A percentile compares a stretch with the other conserved stretches of the same genome.
Evolutionary conservation across 257 asterid species (phyloP).

Genomic region (Primulina eburnea): DNA sequence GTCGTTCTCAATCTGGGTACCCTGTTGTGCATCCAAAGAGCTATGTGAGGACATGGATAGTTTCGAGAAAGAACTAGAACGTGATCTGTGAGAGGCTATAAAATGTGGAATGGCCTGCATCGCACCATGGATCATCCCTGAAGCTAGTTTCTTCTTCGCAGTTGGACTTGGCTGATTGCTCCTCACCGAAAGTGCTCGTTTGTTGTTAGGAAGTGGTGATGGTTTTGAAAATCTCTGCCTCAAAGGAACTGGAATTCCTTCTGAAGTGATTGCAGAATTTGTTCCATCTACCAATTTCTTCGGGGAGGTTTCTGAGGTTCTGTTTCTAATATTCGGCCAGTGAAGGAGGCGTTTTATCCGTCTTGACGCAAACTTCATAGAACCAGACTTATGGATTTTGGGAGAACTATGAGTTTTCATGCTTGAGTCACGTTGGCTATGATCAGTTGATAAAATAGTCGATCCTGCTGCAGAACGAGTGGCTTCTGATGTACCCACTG

Average conservation of each 20-base stretch:
- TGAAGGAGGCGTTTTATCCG: slow-evolving; percentile 44
- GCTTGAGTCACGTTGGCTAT: slow-evolving; percentile 35
- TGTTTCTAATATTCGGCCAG: slow-evolving; percentile 34
- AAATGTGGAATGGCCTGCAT: neutral
- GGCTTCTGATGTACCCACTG: slow-evolving; percentile 34
- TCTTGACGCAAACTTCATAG: slow-evolving; percentile 35
- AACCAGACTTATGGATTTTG: slow-evolving; percentile 22
- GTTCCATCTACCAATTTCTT: slow-evolving; percentile 32
- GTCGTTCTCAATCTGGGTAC: neutral
- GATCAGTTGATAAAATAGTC: slow-evolving; percentile 34
- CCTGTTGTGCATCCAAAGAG: neutral
- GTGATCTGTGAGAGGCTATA: neutral
- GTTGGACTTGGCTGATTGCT: slow-evolving; percentile 45
- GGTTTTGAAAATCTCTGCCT: slow-evolving; percentile 42
- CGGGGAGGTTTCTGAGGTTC: slow-evolving; percentile 5
- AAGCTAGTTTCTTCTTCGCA: slow-evolving; percentile 34
- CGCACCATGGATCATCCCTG: slow-evolving; percentile 36
- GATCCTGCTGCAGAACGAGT: slow-evolving; percentile 25
- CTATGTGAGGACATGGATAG: neutral
- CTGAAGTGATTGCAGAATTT: slow-evolving; percentile 29
- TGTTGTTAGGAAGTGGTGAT: slow-evolving; percentile 44
- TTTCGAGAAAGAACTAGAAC: neutral
- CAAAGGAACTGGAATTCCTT: slow-evolving; percentile 38
- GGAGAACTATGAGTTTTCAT: slow-evolving; percentile 30
- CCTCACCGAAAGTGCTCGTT: slow-evolving; percentile 30